phyloP scores from a whole-genome alignment of 2,329 filamentous ascomycete species.

The Dothideomycetidae sp. region DNA sequence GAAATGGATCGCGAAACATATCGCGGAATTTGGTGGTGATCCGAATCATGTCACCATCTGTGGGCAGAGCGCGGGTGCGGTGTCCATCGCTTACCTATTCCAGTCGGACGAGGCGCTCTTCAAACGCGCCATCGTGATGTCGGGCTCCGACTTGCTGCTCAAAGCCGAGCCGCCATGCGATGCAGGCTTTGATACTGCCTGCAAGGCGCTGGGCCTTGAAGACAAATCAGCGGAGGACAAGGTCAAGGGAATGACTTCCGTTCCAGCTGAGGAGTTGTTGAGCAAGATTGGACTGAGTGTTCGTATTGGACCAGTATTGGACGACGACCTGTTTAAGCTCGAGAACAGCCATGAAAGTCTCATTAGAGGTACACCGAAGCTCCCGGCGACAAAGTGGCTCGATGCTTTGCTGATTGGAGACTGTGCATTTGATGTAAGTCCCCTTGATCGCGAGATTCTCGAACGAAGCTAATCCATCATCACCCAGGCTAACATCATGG shows the following conservation, averaged over 20 bases:
- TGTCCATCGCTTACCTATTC: constrained; percentile 16
- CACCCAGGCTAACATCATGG: constrained; percentile 15
- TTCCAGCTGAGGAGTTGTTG: constrained; percentile 5
- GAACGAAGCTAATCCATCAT: no score
- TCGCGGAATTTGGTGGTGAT: constrained; percentile 26
- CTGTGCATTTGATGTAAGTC: constrained; percentile 28
- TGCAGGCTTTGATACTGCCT: constrained; percentile 30
- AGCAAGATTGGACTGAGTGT: constrained; percentile 12
- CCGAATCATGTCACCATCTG: constrained; percentile 25
- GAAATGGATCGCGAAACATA: constrained; percentile 25
- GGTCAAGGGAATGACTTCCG: constrained; percentile 24
- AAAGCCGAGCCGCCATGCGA: constrained; percentile 24
- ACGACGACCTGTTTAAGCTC: constrained; percentile 27
- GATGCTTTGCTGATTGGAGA: constrained; percentile 35
- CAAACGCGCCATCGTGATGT: constrained; percentile 29
- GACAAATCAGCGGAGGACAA: constrained; percentile 26
- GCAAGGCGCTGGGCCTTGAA: constrained; percentile 27
- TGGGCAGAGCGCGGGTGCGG: constrained; percentile 37
- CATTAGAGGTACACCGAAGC: constrained; percentile 10
- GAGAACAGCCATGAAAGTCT: constrained; percentile 10
- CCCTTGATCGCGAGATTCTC: no score
- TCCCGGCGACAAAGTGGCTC: constrained; percentile 25
- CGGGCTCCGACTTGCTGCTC: constrained; percentile 27
- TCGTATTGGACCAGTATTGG: constrained; percentile 27
- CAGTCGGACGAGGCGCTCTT: constrained; percentile 28